phyloP scores from a whole-genome alignment of 2,329 filamentous ascomycete species.

The Fusarium sp. region DNA sequence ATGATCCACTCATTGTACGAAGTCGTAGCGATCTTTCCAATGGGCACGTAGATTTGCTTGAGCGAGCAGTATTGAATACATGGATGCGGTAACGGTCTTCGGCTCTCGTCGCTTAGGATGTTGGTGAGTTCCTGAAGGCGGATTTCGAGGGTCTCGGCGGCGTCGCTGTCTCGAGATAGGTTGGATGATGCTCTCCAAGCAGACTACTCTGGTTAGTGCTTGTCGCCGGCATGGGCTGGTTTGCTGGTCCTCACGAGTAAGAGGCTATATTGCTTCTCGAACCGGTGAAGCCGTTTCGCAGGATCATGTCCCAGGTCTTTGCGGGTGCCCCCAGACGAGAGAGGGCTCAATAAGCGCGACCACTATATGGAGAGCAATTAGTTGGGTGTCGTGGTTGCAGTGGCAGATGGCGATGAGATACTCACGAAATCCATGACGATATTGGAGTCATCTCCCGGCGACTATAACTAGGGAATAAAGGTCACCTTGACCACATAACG shows the following conservation, averaged over 20 bases:
- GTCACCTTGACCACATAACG: slow-evolving; percentile 37
- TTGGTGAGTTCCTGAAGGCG: slow-evolving; percentile 72
- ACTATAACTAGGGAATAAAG: slow-evolving; percentile 19
- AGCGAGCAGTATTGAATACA: slow-evolving; percentile 88
- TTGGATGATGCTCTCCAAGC: slow-evolving; percentile 72
- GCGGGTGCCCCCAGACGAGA: slow-evolving; percentile 65
- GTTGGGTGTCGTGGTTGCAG: slow-evolving; percentile 11
- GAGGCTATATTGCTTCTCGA: slow-evolving; percentile 73
- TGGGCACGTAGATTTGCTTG: slow-evolving; percentile 88
- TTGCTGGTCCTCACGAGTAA: slow-evolving; percentile 61
- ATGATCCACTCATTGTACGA: slow-evolving; percentile 89
- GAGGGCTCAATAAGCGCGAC: slow-evolving; percentile 73
- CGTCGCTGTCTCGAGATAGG: slow-evolving; percentile 68
- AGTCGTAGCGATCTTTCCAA: slow-evolving; percentile 87
- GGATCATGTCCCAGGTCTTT: slow-evolving; percentile 72
- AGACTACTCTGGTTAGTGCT: slow-evolving; percentile 49
- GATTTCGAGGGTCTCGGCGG: slow-evolving; percentile 70
- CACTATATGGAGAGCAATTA: slow-evolving; percentile 57
- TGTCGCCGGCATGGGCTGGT: not conserved
- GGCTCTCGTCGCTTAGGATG: slow-evolving; percentile 88
- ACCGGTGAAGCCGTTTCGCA: slow-evolving; percentile 71
- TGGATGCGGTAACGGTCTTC: slow-evolving; percentile 87
- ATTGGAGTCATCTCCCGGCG: slow-evolving; percentile 57
- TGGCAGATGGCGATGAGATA: not conserved
- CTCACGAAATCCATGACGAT: slow-evolving; percentile 68